Conservation (phyloP, 192 early-diverging fungal genomes). For the Coemansia sp. region DNA sequence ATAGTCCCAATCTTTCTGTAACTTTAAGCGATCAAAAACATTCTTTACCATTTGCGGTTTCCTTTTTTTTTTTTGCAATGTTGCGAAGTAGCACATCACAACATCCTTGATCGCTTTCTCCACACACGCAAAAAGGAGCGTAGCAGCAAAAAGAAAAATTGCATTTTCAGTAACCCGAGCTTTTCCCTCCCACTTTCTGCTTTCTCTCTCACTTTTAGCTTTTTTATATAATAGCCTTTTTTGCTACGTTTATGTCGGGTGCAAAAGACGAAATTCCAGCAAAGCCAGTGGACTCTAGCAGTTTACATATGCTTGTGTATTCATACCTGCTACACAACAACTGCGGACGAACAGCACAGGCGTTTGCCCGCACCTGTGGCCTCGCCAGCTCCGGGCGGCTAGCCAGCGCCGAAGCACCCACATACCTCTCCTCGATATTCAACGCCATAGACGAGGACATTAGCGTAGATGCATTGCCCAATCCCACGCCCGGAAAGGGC, state of each 20-base stretch:
- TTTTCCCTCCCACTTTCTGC: neutral
- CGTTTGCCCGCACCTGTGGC: slow-evolving; percentile 41
- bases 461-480: slow-evolving; percentile 2
- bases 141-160: no score
- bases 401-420: slow-evolving; percentile 10
- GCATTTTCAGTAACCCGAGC: neutral
- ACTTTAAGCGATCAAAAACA: no score
- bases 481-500: slow-evolving; percentile 4
- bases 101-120: no score
- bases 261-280: neutral
- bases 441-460: slow-evolving; percentile 2
- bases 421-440: slow-evolving; percentile 25
- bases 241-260: slow-evolving; percentile 1
- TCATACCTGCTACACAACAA: slow-evolving; percentile 49
- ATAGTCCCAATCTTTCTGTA: no score
- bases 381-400: slow-evolving; percentile 31
- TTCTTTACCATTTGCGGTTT: no score
- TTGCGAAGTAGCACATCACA: no score
- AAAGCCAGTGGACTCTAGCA: slow-evolving; percentile 28
- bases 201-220: neutral
- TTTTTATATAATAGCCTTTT: neutral
- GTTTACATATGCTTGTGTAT: slow-evolving; percentile 44
- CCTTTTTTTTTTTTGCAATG: no score
- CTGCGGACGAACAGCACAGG: slow-evolving; percentile 40
- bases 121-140: no score